Base-by-base conservation (phyloP, 306 rosid species). In the Luffa aegyptiaca region DNA sequence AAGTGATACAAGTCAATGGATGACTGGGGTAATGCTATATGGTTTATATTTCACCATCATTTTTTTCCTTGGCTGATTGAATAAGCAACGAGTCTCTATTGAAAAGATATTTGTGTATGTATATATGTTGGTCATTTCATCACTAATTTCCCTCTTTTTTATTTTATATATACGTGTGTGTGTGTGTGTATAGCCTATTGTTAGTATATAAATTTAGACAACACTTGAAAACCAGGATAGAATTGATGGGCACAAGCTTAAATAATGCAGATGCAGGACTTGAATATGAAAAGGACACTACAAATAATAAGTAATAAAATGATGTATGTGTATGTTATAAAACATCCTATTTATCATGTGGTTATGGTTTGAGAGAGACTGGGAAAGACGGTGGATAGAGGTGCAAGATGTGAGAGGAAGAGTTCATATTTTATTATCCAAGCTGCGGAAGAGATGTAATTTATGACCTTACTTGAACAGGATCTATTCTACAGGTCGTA, bases 11-110 rank as follows among this genome's bases (percentile, higher is more conserved):
- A 49, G 59, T 33, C 78, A 49, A 73, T 73, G 78, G 78, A 73
- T 73, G 78, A 73, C 59, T 73, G 78, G 78, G 78, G 78, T 73
- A 73, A 73, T 73, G 44, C 58, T 73, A 6, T 14, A 49, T 48
- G 78, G 61, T 73, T 45, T 31, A 73, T 31, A 16, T 26, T 31
- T 26, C 49, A 49, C 58, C 3, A 1, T 26, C 26, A 21, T 73
- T 48, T 10, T 72, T 10, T 13, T 46, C 37, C 42, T 14, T 12
- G 1, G 53, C 18, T 10, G 75, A 69, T 72, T 72, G 77, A 48
- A 26, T 44, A 48, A 72, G 58, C 6, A 26, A 14, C 7, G 59
- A 72, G 16, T 21, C 39, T 18, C 17, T 37, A 72, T 6, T 46
- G 18, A 26, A 16, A 48, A 72, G 20, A 49, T 37, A 31, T 18